phyloP scores from a whole-genome alignment of 106 monocot species.

The Dendrobium officinale region DNA sequence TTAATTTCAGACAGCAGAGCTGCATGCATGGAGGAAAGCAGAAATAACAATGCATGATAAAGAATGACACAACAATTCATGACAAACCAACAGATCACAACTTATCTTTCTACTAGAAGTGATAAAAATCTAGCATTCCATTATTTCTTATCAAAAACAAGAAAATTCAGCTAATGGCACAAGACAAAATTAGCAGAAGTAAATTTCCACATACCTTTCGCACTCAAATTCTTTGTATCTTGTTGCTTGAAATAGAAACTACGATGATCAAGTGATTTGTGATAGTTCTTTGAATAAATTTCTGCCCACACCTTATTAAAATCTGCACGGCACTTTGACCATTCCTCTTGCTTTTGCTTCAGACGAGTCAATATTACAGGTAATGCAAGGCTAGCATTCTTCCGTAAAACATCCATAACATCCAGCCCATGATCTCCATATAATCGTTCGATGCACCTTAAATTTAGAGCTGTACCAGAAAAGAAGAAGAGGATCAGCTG shows the following conservation, averaged over 20 bases:
- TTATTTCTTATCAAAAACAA: background rate
- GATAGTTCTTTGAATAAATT: constrained; percentile 92
- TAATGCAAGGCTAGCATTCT: constrained; percentile 74
- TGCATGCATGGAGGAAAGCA: constrained; percentile 29
- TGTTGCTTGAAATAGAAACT: constrained; percentile 99
- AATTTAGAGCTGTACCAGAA: constrained; percentile 48
- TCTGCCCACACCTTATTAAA: constrained; percentile 99
- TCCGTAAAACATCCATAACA: constrained; percentile 87
- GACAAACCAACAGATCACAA: background rate
- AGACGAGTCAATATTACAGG: constrained; percentile 89
- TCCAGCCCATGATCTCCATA: constrained; percentile 98
- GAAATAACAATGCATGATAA: background rate
- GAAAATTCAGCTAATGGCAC: background rate
- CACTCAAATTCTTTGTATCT: constrained; percentile 81
- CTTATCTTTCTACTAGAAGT: background rate
- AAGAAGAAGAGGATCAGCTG: constrained; percentile 4
- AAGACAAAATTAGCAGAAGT: background rate
- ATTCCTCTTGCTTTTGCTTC: constrained; percentile 99
- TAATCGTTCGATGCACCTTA: constrained; percentile 92
- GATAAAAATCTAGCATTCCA: background rate
- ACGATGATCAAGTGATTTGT: constrained; percentile 94
- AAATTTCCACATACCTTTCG: constrained; percentile 63
- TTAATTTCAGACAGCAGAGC: constrained; percentile 88
- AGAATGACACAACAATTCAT: background rate
- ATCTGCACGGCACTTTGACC: constrained; percentile 89